A percentile compares a stretch with the other conserved stretches of the same genome.
Conservation (phyloP, 164 flowering plant genomes). For the Magnolia sinica region DNA sequence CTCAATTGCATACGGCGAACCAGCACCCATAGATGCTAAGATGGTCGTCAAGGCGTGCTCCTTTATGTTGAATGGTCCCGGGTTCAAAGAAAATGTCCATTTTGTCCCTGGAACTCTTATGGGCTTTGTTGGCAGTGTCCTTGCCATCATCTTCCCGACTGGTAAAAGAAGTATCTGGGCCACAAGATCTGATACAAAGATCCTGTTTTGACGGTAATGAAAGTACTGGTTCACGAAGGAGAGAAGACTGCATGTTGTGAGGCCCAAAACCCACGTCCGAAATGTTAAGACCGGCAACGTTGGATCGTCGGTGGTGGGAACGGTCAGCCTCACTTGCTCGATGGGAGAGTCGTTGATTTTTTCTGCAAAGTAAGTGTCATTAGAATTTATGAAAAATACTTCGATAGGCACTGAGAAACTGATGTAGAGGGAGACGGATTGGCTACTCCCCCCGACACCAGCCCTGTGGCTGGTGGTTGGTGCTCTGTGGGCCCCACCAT, state of each 20-base stretch:
- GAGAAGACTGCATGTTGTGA: constrained; percentile 3
- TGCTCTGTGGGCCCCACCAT: no score
- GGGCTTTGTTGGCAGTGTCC: constrained; percentile 1
- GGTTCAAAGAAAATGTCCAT: constrained; percentile 13
- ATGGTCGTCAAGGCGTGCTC: constrained; percentile 10
- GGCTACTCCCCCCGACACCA: no score
- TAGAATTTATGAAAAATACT: no score
- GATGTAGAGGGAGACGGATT: no score
- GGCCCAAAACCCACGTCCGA: constrained; percentile 16
- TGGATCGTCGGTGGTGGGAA: constrained; percentile 14
- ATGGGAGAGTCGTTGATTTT: constrained; percentile 7
- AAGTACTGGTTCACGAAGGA: constrained; percentile 11
- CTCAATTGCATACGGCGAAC: background rate
- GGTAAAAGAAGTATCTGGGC: constrained; percentile 7
- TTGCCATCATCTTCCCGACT: constrained; percentile 12
- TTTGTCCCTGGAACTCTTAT: constrained; percentile 3
- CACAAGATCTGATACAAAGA: background rate
- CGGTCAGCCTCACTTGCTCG: constrained; percentile 9
- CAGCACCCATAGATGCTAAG: background rate
- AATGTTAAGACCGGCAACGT: constrained; percentile 13
- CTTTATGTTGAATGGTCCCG: constrained; percentile 5
- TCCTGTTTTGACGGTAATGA: constrained; percentile 1
- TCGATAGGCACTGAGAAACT: no score
- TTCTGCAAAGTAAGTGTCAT: background rate
- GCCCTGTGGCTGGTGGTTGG: no score